Conservation (phyloP, 805 yeast genomes). For the Kazachstania bromeliacearum region DNA sequence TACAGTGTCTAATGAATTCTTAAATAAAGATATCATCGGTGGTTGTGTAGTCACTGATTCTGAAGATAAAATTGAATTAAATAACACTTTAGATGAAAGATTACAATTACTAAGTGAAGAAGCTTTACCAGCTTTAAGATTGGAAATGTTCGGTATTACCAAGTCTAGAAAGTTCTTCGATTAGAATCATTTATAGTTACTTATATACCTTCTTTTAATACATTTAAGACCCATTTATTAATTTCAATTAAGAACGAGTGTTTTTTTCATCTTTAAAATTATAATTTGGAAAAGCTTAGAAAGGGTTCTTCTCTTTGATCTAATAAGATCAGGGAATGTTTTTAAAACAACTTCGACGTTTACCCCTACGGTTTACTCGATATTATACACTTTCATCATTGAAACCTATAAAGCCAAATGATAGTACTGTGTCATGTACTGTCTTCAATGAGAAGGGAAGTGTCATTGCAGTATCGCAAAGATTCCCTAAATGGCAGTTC, state of each 20-base stretch:
- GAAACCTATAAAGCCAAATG: slow-evolving; percentile 34
- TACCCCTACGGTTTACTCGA: no score
- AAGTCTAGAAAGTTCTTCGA: slow-evolving; percentile 84
- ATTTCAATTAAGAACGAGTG: no score
- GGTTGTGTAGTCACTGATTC: slow-evolving; percentile 70
- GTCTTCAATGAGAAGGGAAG: slow-evolving; percentile 67
- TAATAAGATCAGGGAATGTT: no score
- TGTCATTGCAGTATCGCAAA: slow-evolving; percentile 67
- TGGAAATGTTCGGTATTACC: slow-evolving; percentile 82
- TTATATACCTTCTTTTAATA: no score
- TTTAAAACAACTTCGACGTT: no score
- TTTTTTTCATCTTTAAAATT: no score
- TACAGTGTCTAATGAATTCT: slow-evolving; percentile 46
- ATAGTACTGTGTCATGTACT: slow-evolving; percentile 62
- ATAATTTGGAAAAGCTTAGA: no score
- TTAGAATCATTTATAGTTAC: no score
- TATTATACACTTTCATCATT: no score
- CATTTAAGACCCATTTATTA: no score
- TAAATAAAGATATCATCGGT: slow-evolving; percentile 58
- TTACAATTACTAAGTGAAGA: slow-evolving; percentile 70
- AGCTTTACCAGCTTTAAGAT: slow-evolving; percentile 86
- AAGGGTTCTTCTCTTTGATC: no score
- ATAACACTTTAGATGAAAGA: slow-evolving; percentile 93
- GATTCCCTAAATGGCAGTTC: slow-evolving; percentile 69
- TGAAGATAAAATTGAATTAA: slow-evolving; percentile 74